Evolutionary conservation across 2,329 filamentous ascomycete species (phyloP).

Genomic region (Exophiala alcalophila): DNA sequence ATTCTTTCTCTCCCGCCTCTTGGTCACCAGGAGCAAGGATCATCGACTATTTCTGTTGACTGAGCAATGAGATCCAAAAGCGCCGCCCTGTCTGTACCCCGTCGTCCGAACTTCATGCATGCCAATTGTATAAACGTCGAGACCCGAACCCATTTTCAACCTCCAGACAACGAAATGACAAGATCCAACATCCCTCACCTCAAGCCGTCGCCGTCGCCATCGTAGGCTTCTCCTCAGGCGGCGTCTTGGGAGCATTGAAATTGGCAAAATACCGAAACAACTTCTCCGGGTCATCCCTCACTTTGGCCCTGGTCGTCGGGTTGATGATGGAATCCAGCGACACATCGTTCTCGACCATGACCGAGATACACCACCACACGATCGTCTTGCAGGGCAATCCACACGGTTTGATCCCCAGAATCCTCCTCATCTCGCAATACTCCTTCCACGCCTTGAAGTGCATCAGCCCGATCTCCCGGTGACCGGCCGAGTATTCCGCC

Average conservation of each 20-base stretch:
- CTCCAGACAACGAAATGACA: too few relatives aligned
- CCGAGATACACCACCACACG: slow-evolving; percentile 25
- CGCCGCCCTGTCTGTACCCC: too few relatives aligned
- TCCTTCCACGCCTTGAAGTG: slow-evolving; percentile 24
- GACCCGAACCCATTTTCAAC: too few relatives aligned
- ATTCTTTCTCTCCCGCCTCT: too few relatives aligned
- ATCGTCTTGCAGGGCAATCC: slow-evolving; percentile 22
- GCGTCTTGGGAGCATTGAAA: slow-evolving; percentile 1
- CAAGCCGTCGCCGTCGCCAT: too few relatives aligned
- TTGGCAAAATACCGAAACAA: slow-evolving; percentile 22
- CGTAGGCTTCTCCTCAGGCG: not conserved
- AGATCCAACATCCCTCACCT: too few relatives aligned
- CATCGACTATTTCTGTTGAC: too few relatives aligned
- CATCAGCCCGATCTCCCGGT: slow-evolving; percentile 21
- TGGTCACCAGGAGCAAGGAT: not conserved
- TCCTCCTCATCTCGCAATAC: slow-evolving; percentile 25
- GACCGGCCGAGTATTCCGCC: slow-evolving; percentile 17
- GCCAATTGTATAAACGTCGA: too few relatives aligned
- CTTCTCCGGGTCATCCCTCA: slow-evolving; percentile 19
- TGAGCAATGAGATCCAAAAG: too few relatives aligned
- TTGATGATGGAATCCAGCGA: slow-evolving; percentile 14
- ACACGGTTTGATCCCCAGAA: slow-evolving; percentile 10
- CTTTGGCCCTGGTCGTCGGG: slow-evolving; percentile 12
- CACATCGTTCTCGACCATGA: slow-evolving; percentile 20
- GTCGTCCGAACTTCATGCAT: too few relatives aligned